Percentiles rank a stretch among this genome's conserved stretches.
phyloP scores from a whole-genome alignment of 331 rosid genomes.

The Quercus lobata region DNA sequence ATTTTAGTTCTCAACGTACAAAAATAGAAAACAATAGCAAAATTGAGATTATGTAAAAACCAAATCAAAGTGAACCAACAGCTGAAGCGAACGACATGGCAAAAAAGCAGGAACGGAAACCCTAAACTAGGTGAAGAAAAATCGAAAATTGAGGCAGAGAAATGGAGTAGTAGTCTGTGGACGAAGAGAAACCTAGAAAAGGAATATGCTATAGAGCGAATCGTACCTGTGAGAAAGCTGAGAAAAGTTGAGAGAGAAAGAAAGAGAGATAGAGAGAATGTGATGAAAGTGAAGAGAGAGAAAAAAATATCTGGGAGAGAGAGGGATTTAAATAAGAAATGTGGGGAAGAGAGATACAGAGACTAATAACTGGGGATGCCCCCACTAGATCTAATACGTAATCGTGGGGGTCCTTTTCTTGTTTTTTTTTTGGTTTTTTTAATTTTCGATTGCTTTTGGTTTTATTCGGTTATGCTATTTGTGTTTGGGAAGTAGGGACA shows the following conservation, averaged over 20 bases:
- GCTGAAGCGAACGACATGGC: background rate
- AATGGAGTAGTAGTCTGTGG: background rate
- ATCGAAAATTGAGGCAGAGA: conserved; percentile 7
- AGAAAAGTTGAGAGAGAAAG: background rate
- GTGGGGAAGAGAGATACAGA: background rate
- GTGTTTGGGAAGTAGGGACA: background rate
- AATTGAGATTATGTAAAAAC: background rate
- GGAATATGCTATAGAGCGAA: background rate
- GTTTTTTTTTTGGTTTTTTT: no score
- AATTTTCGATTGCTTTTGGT: background rate
- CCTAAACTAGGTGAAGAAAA: conserved; percentile 1
- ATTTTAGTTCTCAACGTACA: background rate
- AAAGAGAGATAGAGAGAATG: no score
- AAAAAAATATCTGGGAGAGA: conserved; percentile 22
- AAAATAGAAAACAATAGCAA: background rate
- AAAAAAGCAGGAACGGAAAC: background rate
- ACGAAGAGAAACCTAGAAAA: background rate
- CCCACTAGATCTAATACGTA: conserved; percentile 25
- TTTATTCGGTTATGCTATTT: background rate
- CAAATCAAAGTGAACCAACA: background rate
- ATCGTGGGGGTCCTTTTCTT: background rate
- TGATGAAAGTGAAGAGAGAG: background rate
- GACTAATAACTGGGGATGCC: background rate
- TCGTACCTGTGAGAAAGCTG: background rate
- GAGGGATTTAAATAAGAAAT: conserved; percentile 7